Evolutionary conservation across 2,329 filamentous ascomycete genomes (phyloP).

Genomic region (Neofusicoccum sp.): DNA sequence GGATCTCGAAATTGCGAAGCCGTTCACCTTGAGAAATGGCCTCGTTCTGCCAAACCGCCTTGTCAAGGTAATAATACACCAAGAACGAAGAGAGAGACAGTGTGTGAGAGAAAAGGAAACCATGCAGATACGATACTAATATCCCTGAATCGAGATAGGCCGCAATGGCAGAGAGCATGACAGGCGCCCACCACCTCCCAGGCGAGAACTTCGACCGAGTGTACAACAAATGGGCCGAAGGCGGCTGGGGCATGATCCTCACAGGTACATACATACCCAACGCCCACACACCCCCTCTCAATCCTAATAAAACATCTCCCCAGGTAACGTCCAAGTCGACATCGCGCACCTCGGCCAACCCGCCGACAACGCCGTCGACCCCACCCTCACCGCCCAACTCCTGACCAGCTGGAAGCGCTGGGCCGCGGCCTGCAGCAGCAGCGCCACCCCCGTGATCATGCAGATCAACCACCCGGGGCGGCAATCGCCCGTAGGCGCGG

Average conservation of each 20-base stretch:
- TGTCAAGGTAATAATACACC: slow-evolving; percentile 42
- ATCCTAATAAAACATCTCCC: too few species aligned
- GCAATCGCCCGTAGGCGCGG: slow-evolving; percentile 43
- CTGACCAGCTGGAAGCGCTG: background rate
- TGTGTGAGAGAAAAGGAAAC: too few species aligned
- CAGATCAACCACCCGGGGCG: slow-evolving; percentile 51
- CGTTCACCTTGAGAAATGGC: slow-evolving; percentile 28
- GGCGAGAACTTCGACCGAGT: background rate
- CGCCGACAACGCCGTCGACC: background rate
- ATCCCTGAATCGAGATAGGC: background rate
- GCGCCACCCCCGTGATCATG: slow-evolving; percentile 42
- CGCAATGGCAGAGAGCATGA: background rate
- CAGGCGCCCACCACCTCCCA: background rate
- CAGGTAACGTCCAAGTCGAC: background rate
- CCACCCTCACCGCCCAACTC: background rate
- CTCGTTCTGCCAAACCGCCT: slow-evolving; percentile 38
- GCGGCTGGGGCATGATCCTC: slow-evolving; percentile 55
- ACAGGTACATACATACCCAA: slow-evolving; percentile 46
- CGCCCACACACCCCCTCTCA: slow-evolving; percentile 24
- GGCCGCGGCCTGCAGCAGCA: slow-evolving; percentile 34
- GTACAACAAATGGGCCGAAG: slow-evolving; percentile 40
- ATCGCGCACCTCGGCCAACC: background rate
- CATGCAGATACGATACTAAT: too few species aligned
- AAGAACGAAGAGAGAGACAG: too few species aligned
- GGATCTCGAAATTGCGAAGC: slow-evolving; percentile 19